Evolutionary conservation across 192 early-diverging fungal species (phyloP).

Genomic region (Backusella morwellensis): DNA sequence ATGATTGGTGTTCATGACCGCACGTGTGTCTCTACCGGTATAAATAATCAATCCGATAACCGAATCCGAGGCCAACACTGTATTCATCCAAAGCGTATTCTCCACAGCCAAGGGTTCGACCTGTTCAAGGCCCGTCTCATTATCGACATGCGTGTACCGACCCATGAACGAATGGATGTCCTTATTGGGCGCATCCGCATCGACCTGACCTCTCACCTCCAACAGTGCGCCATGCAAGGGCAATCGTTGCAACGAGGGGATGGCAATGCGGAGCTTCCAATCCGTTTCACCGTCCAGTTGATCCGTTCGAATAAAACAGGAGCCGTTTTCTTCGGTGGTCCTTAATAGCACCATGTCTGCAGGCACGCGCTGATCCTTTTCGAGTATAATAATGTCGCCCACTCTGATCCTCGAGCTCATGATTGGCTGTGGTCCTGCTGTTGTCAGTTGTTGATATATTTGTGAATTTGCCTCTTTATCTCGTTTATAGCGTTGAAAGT

Average conservation of each 20-base stretch:
- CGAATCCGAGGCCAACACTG: constrained; percentile 88
- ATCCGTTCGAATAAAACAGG: constrained; percentile 95
- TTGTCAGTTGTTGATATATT: constrained; percentile 65
- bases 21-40: constrained; percentile 90
- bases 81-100: constrained; percentile 95
- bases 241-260: constrained; percentile 78
- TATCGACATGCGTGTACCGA: constrained; percentile 50
- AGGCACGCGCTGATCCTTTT: constrained; percentile 87
- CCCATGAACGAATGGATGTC: constrained; percentile 93
- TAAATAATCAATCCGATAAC: constrained; percentile 87
- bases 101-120: constrained; percentile 78
- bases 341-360: constrained; percentile 88
- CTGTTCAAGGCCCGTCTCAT: constrained; percentile 25
- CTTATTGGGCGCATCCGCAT: constrained; percentile 88
- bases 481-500: constrained; percentile 74
- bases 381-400: constrained; percentile 81
- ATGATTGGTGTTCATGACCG: constrained; percentile 94
- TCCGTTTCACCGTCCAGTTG: constrained; percentile 98
- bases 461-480: constrained; percentile 92
- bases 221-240: constrained; percentile 57
- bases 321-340: constrained; percentile 79
- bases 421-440: constrained; percentile 53
- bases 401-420: constrained; percentile 85
- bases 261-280: constrained; percentile 91
- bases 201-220: constrained; percentile 64